Conservation (phyloP, 1,139 yeast species). For the Protomyces macrosporus region DNA sequence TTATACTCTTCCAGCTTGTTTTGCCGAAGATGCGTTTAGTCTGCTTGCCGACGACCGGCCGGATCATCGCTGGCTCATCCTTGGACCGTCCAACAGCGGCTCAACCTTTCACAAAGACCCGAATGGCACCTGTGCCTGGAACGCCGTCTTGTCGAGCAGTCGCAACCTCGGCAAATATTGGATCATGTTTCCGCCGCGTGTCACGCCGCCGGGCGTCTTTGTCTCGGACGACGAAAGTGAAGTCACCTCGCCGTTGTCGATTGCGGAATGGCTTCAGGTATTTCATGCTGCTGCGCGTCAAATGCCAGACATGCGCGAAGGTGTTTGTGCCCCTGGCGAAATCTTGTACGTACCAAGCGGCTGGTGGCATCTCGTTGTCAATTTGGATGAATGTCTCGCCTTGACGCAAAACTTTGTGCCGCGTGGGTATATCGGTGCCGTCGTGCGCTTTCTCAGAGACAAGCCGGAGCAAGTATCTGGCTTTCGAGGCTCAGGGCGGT, state of each 20-base stretch:
- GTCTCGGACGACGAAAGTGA: slow-evolving; percentile 72
- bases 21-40: slow-evolving; percentile 40
- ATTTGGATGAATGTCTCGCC: slow-evolving; percentile 71
- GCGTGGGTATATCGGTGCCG: slow-evolving; percentile 46
- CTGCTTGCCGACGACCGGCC: slow-evolving; percentile 56
- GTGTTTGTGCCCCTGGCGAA: slow-evolving; percentile 75
- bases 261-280: slow-evolving; percentile 88
- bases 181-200: slow-evolving; percentile 78
- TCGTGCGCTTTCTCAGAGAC: slow-evolving; percentile 60
- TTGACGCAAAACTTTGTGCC: slow-evolving; percentile 87
- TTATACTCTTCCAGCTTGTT: slow-evolving; percentile 52
- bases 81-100: slow-evolving; percentile 76
- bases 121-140: slow-evolving; percentile 87
- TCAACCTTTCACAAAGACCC: slow-evolving; percentile 93
- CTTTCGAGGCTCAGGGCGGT: slow-evolving; percentile 39
- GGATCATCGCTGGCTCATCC: slow-evolving; percentile 82
- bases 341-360: slow-evolving; percentile 86
- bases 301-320: slow-evolving; percentile 51
- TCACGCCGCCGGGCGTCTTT: slow-evolving; percentile 79
- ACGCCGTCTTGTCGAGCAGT: slow-evolving; percentile 64
- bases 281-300: slow-evolving; percentile 59
- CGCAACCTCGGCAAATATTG: slow-evolving; percentile 52
- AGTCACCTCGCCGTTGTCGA: slow-evolving; percentile 84
- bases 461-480: slow-evolving; percentile 74
- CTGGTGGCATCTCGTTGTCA: slow-evolving; percentile 94